Base-by-base conservation (phyloP, 768 basidiomycete genomes). In the Tephrocybe sp. region DNA sequence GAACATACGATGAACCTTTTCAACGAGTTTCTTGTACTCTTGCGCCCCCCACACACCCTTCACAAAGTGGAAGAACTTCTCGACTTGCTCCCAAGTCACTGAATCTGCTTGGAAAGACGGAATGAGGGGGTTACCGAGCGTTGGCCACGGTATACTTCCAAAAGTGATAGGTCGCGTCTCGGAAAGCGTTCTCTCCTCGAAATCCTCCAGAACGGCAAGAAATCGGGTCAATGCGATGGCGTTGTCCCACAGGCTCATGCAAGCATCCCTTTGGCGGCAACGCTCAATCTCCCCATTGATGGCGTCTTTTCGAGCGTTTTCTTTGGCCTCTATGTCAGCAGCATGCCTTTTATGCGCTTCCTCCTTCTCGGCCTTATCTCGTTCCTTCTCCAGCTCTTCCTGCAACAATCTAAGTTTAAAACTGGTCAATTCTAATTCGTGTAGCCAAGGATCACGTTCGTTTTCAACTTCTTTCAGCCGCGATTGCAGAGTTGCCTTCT, bases 1-100 rank as follows among this genome's bases (percentile, higher is more conserved):
- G 58, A 82, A 84, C 53, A 79, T 60, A 22, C 74, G 68, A 58
- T 84, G 74, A 50, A 74, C 75, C 58, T 73, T 76, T 64, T 80
- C 72, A 2, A 83, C 70, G 43, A 83, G 71, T 2, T 55, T 61
- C 52, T 69, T 71, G 63, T 77, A 80, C 41, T 78, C 74, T 54
- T 72, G 53, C 15, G 13, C 71, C 69, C 67, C 77, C 69, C 30
- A 12, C 16, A 67, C 65, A 19, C 39, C 25, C 52, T 69, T 64
- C 18, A 74, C 72, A 9, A 66, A 65, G 11, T 51, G 57, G 61
- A 83, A 83, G 66, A 83, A 83, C 15, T 59, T 56, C 60, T 82
- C 82, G 44, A 84, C 82, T 0, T 76, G 67, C 6, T 66, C 57
- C 81, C 80, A 83, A 44, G 78, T 39, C 3, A 39, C 36, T 9